These are phyloP conservation scores for Talaromyces islandicus DNA, from an alignment of 2,329 filamentous ascomycete species.

Conservation along the genomic window DNA sequence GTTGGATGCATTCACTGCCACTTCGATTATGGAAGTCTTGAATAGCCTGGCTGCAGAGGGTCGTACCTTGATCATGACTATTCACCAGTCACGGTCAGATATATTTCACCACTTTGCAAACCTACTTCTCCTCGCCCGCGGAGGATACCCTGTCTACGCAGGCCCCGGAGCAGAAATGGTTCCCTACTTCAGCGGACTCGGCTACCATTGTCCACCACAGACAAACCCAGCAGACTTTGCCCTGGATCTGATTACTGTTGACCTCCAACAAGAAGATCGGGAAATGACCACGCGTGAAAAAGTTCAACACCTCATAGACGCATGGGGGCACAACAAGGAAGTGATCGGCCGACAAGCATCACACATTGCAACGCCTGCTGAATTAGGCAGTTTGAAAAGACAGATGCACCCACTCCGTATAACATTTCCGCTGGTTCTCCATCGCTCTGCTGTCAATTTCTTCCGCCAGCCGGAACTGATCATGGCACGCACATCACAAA, in stretches of 20 bases:
- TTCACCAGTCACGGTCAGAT: constrained; percentile 70
- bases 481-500: constrained; percentile 61
- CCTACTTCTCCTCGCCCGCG: constrained; percentile 63
- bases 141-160: constrained; percentile 63
- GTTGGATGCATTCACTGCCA: constrained; percentile 70
- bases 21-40: constrained; percentile 69
- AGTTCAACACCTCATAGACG: constrained; percentile 55
- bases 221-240: constrained; percentile 76
- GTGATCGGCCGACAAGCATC: constrained; percentile 23
- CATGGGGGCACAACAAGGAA: constrained; percentile 42
- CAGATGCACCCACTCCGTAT: constrained; percentile 55
- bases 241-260: constrained; percentile 69
- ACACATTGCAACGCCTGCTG: constrained; percentile 60
- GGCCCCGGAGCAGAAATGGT: constrained; percentile 61
- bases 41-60: constrained; percentile 66
- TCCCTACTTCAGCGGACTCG: constrained; percentile 54
- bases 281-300: constrained; percentile 59
- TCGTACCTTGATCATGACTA: constrained; percentile 68
- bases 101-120: constrained; percentile 67
- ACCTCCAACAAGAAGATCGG: constrained; percentile 59
- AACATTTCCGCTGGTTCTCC: constrained; percentile 63
- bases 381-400: constrained; percentile 63
- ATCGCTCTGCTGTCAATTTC: constrained; percentile 63
- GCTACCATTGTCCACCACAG: constrained; percentile 60
- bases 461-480: constrained; percentile 60